Evolutionary conservation across 768 basidiomycete genomes (phyloP).

Genomic region (Russula sp.): DNA sequence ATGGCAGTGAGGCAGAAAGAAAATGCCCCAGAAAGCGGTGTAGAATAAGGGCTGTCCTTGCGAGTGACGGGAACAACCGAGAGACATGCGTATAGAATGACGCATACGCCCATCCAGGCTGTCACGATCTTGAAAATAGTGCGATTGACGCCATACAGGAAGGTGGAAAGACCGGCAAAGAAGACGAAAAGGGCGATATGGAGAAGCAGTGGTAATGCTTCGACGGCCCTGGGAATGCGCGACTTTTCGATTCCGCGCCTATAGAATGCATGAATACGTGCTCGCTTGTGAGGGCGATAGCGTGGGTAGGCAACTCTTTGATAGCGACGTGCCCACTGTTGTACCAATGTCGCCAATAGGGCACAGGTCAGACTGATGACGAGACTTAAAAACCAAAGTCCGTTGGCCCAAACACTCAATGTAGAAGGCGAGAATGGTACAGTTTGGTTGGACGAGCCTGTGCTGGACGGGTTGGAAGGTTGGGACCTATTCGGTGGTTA

Average conservation of each 20-base stretch:
- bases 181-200: conserved; percentile 52
- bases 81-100: conserved; percentile 25
- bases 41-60: conserved; percentile 12
- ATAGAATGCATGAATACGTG: conserved; percentile 42
- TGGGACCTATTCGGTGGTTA: conserved; percentile 1
- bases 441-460: neutral
- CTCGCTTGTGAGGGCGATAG: conserved; percentile 37
- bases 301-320: conserved; percentile 33
- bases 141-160: conserved; percentile 39
- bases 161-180: conserved; percentile 48
- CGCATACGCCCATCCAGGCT: conserved; percentile 18
- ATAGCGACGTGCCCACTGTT: conserved; percentile 50
- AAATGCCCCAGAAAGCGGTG: conserved; percentile 3
- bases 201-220: conserved; percentile 46
- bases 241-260: conserved; percentile 42
- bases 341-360: conserved; percentile 45
- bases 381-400: conserved; percentile 42
- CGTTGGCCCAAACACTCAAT: conserved; percentile 41
- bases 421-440: conserved; percentile 30
- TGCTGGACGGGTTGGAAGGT: neutral
- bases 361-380: conserved; percentile 44
- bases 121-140: conserved; percentile 24
- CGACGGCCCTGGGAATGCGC: conserved; percentile 42
- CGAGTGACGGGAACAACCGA: conserved; percentile 19
- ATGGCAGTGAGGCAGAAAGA: conserved; percentile 5